A percentile compares a stretch with the other conserved stretches of the same genome.
phyloP scores from a whole-genome alignment of 108 stramenopile species.

The Aurantiochytrium sp. region DNA sequence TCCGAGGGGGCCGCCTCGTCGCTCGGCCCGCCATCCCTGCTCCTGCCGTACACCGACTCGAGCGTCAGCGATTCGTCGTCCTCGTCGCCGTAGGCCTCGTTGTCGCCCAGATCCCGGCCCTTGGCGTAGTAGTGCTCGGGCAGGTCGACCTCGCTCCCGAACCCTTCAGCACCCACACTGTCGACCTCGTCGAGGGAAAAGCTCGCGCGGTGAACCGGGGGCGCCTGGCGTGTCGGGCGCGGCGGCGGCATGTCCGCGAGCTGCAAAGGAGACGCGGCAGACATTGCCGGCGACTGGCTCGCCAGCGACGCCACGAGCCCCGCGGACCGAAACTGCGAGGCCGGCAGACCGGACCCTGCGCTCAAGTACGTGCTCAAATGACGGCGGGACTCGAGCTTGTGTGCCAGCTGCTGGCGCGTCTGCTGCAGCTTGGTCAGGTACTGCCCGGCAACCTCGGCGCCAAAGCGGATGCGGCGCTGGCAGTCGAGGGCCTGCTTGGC shows the following conservation, averaged over 20 bases:
- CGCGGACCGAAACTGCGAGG: neutral
- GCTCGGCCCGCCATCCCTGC: neutral
- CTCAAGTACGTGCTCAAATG: no score
- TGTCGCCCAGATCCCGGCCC: neutral
- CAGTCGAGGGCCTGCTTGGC: neutral
- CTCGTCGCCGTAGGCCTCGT: neutral
- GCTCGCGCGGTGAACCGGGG: neutral
- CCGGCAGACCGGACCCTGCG: no score
- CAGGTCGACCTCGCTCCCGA: no score
- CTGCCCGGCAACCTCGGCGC: neutral
- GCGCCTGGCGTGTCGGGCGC: neutral
- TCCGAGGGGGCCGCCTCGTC: neutral
- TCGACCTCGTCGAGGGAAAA: neutral
- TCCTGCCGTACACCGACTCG: neutral
- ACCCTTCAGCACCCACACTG: neutral
- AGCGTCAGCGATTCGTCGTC: constrained; percentile 30
- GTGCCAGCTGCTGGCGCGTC: neutral
- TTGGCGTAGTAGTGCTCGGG: no score
- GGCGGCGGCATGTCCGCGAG: neutral
- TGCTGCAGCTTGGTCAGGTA: neutral
- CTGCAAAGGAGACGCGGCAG: no score
- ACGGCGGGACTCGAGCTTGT: neutral
- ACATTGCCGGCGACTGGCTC: neutral
- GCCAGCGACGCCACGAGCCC: neutral
- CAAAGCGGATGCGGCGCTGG: neutral